Evolutionary conservation across 2,329 filamentous ascomycete genomes (phyloP).

Genomic region (Zymoseptoria pseudotritici): DNA sequence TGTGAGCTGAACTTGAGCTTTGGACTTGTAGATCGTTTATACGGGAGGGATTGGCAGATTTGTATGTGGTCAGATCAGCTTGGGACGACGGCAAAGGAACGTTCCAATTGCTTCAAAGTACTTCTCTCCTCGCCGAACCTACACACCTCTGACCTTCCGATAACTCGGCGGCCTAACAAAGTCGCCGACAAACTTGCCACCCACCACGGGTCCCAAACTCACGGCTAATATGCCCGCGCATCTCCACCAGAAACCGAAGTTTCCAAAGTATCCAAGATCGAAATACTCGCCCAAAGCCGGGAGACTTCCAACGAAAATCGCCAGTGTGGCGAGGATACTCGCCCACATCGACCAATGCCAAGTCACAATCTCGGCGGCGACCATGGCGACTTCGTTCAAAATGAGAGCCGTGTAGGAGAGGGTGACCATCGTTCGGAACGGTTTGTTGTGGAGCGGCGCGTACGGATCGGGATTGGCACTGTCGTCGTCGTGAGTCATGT

Average conservation of each 20-base stretch:
- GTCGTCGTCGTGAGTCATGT: slow-evolving; percentile 29
- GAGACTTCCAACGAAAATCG: slow-evolving; percentile 72
- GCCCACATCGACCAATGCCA: slow-evolving; percentile 94
- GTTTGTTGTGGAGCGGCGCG: slow-evolving; percentile 13
- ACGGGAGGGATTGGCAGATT: too few species aligned
- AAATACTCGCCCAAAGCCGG: slow-evolving; percentile 89
- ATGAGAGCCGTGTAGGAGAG: slow-evolving; percentile 89
- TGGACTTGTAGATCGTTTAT: too few species aligned
- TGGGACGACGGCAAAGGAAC: neutral
- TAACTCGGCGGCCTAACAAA: slow-evolving; percentile 89
- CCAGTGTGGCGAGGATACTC: slow-evolving; percentile 71
- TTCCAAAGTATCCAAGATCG: slow-evolving; percentile 72
- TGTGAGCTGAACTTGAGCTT: too few species aligned
- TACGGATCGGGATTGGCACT: slow-evolving; percentile 6
- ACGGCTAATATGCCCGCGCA: slow-evolving; percentile 72
- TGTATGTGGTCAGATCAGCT: neutral
- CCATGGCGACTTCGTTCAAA: slow-evolving; percentile 94
- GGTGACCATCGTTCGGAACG: slow-evolving; percentile 61
- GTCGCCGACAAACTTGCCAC: slow-evolving; percentile 73
- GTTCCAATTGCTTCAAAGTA: neutral
- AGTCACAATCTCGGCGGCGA: slow-evolving; percentile 89
- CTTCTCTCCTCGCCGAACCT: neutral
- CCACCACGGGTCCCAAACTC: slow-evolving; percentile 78
- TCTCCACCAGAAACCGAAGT: slow-evolving; percentile 79
- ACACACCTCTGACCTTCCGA: slow-evolving; percentile 62